A percentile compares a stretch with the other conserved stretches of the same genome.
phyloP scores from a whole-genome alignment of 495 filamentous ascomycete genomes.

The Collariella sp. region DNA sequence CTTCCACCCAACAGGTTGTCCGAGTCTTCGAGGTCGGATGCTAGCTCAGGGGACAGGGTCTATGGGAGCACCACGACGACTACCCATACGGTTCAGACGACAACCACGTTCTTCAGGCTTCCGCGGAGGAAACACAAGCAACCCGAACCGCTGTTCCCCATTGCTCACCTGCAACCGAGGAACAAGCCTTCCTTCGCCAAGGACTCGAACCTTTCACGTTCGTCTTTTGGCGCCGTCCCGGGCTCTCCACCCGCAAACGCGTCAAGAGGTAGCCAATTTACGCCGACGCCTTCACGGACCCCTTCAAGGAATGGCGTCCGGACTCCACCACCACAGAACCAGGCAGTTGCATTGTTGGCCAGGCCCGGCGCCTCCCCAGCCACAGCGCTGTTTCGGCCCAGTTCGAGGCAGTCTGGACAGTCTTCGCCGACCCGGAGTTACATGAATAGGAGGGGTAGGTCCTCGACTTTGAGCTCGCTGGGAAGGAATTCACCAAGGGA shows the following conservation, averaged over 20 bases:
- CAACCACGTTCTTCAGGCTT: constrained; percentile 70
- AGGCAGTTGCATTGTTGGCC: constrained; percentile 17
- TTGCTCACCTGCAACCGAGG: constrained; percentile 67
- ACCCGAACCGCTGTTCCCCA: constrained; percentile 68
- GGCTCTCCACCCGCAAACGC: constrained; percentile 13
- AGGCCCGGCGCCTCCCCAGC: constrained; percentile 40
- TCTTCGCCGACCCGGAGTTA: constrained; percentile 60
- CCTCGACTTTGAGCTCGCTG: constrained; percentile 82
- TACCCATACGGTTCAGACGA: constrained; percentile 52
- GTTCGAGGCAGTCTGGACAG: constrained; percentile 57
- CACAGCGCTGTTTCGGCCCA: constrained; percentile 51
- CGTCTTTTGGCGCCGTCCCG: constrained; percentile 26
- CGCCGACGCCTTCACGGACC: constrained; percentile 43
- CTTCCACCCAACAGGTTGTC: constrained; percentile 66
- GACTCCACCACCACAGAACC: constrained; percentile 28
- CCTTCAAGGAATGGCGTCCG: constrained; percentile 38
- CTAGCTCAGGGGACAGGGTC: constrained; percentile 67
- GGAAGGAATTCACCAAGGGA: constrained; percentile 40
- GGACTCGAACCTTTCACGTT: constrained; percentile 25
- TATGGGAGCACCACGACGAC: constrained; percentile 55
- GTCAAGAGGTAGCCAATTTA: constrained; percentile 20
- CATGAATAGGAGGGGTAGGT: constrained; percentile 57
- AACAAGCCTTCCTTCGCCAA: constrained; percentile 37
- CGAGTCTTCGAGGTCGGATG: constrained; percentile 87
- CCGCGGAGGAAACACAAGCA: constrained; percentile 69